A percentile compares a stretch with the other conserved stretches of the same genome.
Conservation (phyloP, 2,329 filamentous ascomycete species). For the Xylariaceae sp. region DNA sequence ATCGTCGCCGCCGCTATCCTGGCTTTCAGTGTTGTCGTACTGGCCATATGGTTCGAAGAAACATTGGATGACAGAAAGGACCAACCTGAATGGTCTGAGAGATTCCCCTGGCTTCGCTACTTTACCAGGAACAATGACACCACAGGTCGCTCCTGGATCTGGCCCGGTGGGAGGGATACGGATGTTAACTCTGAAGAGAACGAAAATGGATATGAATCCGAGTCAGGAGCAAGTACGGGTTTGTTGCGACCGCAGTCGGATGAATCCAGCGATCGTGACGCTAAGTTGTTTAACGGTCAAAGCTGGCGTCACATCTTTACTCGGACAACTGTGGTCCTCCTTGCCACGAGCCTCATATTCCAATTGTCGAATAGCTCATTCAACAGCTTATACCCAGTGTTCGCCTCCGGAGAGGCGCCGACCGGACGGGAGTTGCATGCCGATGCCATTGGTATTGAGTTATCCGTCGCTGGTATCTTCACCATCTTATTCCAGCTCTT, state of each 20-base stretch:
- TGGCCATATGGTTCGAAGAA: slow-evolving; percentile 80
- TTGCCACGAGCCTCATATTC: slow-evolving; percentile 86
- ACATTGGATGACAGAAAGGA: slow-evolving; percentile 55
- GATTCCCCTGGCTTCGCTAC: slow-evolving; percentile 32
- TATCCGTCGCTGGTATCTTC: slow-evolving; percentile 76
- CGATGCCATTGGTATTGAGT: slow-evolving; percentile 74
- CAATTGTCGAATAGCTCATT: slow-evolving; percentile 92
- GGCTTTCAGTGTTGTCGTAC: slow-evolving; percentile 63
- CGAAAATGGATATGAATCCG: slow-evolving; percentile 19
- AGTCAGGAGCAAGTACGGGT: slow-evolving; percentile 22
- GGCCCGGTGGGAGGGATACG: slow-evolving; percentile 20
- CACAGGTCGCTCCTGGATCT: slow-evolving; percentile 26
- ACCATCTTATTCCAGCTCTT: slow-evolving; percentile 89
- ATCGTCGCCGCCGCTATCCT: slow-evolving; percentile 70
- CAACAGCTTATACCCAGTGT: slow-evolving; percentile 93
- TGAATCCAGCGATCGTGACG: slow-evolving; percentile 41
- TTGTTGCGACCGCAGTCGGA: slow-evolving; percentile 32
- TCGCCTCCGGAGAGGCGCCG: slow-evolving; percentile 69
- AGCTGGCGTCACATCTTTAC: slow-evolving; percentile 60
- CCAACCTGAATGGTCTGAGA: slow-evolving; percentile 31
- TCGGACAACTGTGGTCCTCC: slow-evolving; percentile 72
- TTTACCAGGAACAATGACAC: slow-evolving; percentile 18
- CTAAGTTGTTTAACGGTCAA: slow-evolving; percentile 40
- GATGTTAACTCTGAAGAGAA: slow-evolving; percentile 23
- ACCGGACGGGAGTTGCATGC: slow-evolving; percentile 72